These are phyloP conservation scores for Suhomyces emberorum DNA, from an alignment of 805 yeast species.

Conservation along the genomic window DNA sequence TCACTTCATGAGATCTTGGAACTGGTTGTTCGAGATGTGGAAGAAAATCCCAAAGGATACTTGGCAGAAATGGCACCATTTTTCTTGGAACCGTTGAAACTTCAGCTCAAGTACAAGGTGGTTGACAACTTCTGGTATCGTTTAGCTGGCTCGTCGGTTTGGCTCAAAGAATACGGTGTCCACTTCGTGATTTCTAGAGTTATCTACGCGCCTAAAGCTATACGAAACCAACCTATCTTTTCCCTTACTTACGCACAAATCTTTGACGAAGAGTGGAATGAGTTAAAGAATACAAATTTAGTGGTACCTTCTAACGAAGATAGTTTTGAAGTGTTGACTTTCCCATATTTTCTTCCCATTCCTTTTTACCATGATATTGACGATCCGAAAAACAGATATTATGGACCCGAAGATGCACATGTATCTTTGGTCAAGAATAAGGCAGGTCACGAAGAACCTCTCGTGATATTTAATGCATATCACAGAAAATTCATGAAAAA, in stretches of 20 bases:
- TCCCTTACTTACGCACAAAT: slow-evolving; percentile 24
- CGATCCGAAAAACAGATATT: slow-evolving; percentile 16
- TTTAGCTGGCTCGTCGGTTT: slow-evolving; percentile 51
- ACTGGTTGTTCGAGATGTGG: slow-evolving; percentile 4
- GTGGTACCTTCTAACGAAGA: slow-evolving; percentile 19
- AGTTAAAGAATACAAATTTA: slow-evolving; percentile 15
- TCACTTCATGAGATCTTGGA: slow-evolving; percentile 2
- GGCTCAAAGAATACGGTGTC: slow-evolving; percentile 48
- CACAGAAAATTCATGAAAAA: slow-evolving; percentile 12
- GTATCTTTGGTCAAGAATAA: slow-evolving; percentile 31
- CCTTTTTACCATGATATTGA: slow-evolving; percentile 26
- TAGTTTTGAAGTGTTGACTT: slow-evolving; percentile 9
- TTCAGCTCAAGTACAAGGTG: slow-evolving; percentile 8
- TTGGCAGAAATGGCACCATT: slow-evolving; percentile 23
- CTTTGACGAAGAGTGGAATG: slow-evolving; percentile 21
- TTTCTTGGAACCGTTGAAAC: slow-evolving; percentile 19
- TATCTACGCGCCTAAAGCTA: slow-evolving; percentile 23
- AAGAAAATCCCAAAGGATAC: slow-evolving; percentile 15
- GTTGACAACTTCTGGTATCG: slow-evolving; percentile 38
- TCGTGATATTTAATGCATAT: slow-evolving; percentile 41
- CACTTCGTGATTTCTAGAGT: slow-evolving; percentile 43
- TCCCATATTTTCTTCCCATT: slow-evolving; percentile 28
- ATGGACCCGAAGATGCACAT: slow-evolving; percentile 54
- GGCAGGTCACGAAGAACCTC: slow-evolving; percentile 43
- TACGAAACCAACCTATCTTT: slow-evolving; percentile 23